Evolutionary conservation across 1,139 yeast species (phyloP).

Genomic region (Candida sp.): DNA sequence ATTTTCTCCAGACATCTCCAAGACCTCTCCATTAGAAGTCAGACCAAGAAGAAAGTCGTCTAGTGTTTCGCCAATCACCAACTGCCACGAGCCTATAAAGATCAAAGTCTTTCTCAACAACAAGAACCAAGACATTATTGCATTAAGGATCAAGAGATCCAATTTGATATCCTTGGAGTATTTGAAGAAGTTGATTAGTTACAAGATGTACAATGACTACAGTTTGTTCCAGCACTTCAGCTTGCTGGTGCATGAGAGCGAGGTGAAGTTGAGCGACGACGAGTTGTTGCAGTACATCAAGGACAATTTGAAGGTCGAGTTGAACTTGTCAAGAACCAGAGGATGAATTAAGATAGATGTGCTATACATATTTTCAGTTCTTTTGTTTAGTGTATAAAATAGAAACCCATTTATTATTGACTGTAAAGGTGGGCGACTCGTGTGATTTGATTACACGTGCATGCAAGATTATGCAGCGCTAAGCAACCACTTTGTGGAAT

Average conservation of each 20-base stretch:
- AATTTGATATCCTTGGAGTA: slow-evolving; percentile 31
- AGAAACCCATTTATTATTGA: too few species aligned
- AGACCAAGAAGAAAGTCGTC: neutral
- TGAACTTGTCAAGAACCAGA: slow-evolving; percentile 29
- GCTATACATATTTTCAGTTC: too few species aligned
- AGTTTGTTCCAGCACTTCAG: slow-evolving; percentile 34
- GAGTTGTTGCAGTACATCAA: slow-evolving; percentile 29
- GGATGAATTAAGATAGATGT: neutral
- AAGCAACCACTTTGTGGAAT: neutral
- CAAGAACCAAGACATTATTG: slow-evolving; percentile 36
- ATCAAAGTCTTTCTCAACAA: slow-evolving; percentile 36
- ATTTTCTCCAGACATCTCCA: neutral
- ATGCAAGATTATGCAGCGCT: neutral
- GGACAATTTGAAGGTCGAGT: slow-evolving; percentile 27
- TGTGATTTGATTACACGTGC: neutral
- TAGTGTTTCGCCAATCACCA: neutral
- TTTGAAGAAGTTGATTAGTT: slow-evolving; percentile 34
- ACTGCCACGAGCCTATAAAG: slow-evolving; percentile 25
- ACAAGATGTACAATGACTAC: slow-evolving; percentile 38
- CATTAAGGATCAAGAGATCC: slow-evolving; percentile 28
- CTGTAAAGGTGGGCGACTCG: neutral
- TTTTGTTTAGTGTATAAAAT: too few species aligned
- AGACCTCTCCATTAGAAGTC: neutral
- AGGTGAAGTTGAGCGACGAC: slow-evolving; percentile 17
- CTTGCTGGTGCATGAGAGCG: slow-evolving; percentile 20